Conservation (phyloP, 306 rosid genomes). For the Rubus parviflorus region DNA sequence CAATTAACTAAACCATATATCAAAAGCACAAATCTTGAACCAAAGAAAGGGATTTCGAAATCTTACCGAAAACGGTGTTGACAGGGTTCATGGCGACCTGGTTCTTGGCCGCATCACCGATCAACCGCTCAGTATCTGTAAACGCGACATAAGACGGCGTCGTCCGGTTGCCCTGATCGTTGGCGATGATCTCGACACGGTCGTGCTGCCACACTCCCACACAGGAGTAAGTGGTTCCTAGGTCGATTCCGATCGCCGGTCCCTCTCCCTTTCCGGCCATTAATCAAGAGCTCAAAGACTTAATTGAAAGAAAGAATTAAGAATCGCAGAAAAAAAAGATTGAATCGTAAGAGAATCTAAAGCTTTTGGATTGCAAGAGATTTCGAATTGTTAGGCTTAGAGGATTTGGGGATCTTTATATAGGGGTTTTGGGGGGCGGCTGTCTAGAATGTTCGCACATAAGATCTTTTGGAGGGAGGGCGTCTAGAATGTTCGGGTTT, state of each 20-base stretch:
- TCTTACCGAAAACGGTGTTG: slow-evolving; percentile 81
- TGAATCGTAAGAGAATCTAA: background rate
- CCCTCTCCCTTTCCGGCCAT: slow-evolving; percentile 84
- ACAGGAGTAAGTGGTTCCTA: slow-evolving; percentile 74
- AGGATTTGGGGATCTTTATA: background rate
- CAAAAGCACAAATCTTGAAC: background rate
- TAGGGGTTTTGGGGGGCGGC: background rate
- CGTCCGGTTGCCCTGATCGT: slow-evolving; percentile 79
- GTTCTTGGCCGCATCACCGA: slow-evolving; percentile 84
- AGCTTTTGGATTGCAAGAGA: background rate
- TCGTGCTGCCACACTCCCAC: slow-evolving; percentile 95
- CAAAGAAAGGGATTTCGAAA: background rate
- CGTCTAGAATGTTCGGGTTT: slow-evolving; percentile 1
- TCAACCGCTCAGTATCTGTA: slow-evolving; percentile 70
- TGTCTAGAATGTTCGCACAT: slow-evolving; percentile 1
- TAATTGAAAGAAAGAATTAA: background rate
- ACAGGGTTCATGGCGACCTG: slow-evolving; percentile 88
- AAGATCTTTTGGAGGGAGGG: slow-evolving; percentile 7
- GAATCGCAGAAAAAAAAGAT: background rate
- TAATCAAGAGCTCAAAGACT: background rate
- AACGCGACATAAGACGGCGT: slow-evolving; percentile 86
- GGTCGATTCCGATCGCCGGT: slow-evolving; percentile 86
- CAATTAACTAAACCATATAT: background rate
- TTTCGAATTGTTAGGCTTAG: background rate
- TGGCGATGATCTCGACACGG: slow-evolving; percentile 77